These are phyloP conservation scores for Suillus weaverae DNA, from an alignment of 768 basidiomycete genomes.

Conservation along the genomic window DNA sequence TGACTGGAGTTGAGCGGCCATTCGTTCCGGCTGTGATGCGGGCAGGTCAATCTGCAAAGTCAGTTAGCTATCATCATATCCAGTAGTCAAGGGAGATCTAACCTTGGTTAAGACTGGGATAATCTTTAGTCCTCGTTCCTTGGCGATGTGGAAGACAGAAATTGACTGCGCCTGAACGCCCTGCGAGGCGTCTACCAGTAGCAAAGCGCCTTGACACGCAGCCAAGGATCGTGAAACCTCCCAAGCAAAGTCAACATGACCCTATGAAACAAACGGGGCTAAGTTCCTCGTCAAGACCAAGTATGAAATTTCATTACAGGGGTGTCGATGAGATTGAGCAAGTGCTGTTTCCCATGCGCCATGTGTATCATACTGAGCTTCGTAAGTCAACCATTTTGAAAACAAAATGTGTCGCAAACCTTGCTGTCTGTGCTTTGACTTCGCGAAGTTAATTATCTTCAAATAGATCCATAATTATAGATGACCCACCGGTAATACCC, in stretches of 20 bases:
- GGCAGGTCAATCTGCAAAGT: conserved; percentile 81
- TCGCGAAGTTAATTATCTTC: conserved; percentile 7
- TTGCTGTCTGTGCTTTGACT: conserved; percentile 97
- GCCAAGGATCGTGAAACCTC: conserved; percentile 92
- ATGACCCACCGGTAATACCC: conserved; percentile 81
- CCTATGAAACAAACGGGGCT: conserved; percentile 40
- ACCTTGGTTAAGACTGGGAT: conserved; percentile 96
- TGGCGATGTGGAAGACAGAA: conserved; percentile 89
- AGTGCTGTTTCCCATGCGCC: conserved; percentile 52
- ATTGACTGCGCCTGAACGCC: conserved; percentile 98
- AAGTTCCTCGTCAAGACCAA: not conserved
- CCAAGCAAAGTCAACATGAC: conserved; percentile 98
- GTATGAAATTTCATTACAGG: conserved; percentile 51
- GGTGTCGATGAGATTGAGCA: conserved; percentile 96
- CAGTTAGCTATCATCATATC: conserved; percentile 7
- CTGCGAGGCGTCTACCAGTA: conserved; percentile 94
- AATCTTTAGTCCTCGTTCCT: conserved; percentile 75
- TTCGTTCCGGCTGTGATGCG: conserved; percentile 78
- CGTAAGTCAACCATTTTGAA: conserved; percentile 10
- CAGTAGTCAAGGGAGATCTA: conserved; percentile 8
- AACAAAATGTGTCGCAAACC: conserved; percentile 38
- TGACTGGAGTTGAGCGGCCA: conserved; percentile 77
- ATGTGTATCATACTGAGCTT: conserved; percentile 73
- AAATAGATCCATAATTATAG: not conserved
- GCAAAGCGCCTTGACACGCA: conserved; percentile 87